Percentiles rank a stretch among this genome's conserved stretches.
These are phyloP conservation scores for Globisporangium emineosum DNA, from an alignment of 352 stramenopile species.

Conservation along the genomic window DNA sequence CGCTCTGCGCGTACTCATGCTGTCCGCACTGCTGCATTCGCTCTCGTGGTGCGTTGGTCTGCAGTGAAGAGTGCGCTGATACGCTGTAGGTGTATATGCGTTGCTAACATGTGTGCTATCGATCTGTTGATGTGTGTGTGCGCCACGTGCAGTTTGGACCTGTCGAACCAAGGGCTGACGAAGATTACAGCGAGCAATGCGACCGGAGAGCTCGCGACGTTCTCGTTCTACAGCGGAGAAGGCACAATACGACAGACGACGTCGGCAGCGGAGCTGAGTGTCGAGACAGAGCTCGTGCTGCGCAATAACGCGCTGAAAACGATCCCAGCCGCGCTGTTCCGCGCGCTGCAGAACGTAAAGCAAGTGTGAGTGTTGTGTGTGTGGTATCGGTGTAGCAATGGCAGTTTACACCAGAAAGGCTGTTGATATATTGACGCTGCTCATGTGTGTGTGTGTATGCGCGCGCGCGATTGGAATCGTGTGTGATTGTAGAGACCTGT, in stretches of 20 bases:
- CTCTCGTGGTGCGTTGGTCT: conserved; percentile 1
- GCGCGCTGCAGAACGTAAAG: conserved; percentile 32
- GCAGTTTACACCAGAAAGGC: neutral
- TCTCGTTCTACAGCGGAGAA: conserved; percentile 28
- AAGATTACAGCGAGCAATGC: conserved; percentile 27
- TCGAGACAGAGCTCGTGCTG: conserved; percentile 35
- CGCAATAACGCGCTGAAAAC: conserved; percentile 47
- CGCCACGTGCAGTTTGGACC: conserved; percentile 31
- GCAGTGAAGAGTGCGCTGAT: neutral
- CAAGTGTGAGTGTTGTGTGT: conserved; percentile 34
- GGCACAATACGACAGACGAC: conserved; percentile 16
- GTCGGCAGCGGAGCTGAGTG: conserved; percentile 22
- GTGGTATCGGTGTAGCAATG: neutral
- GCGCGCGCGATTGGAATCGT: neutral
- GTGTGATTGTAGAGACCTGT: conserved; percentile 35
- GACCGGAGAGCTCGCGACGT: conserved; percentile 12
- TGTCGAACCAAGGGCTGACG: conserved; percentile 31
- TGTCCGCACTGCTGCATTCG: conserved; percentile 1
- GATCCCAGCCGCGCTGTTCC: conserved; percentile 44
- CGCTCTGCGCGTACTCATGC: conserved; percentile 6
- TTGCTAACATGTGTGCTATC: neutral
- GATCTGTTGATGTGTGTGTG: neutral
- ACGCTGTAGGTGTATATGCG: neutral
- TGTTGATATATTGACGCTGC: neutral
- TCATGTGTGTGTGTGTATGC: neutral